A percentile compares a stretch with the other conserved stretches of the same genome.
phyloP scores from a whole-genome alignment of 352 stramenopile genomes.

The Phytopythium kandeliae region DNA sequence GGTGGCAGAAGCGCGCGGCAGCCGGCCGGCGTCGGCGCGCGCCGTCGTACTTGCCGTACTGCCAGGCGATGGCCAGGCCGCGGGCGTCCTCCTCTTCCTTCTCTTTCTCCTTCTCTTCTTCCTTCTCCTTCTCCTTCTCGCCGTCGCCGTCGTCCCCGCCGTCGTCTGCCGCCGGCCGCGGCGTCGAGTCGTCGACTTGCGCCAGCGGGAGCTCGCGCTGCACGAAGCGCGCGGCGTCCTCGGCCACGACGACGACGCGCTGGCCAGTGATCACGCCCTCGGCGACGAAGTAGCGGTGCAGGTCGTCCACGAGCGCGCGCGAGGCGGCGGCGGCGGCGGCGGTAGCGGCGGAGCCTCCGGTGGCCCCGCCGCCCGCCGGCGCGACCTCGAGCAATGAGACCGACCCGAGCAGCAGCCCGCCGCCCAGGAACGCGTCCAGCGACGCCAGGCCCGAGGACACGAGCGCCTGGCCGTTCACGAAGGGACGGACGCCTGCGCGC shows the following conservation, averaged over 20 bases:
- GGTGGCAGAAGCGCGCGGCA: conserved; percentile 58
- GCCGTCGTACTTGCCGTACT: conserved; percentile 62
- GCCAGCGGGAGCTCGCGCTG: conserved; percentile 42
- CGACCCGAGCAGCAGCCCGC: conserved; percentile 45
- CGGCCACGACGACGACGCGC: conserved; percentile 23
- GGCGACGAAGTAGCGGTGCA: conserved; percentile 62
- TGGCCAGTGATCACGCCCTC: conserved; percentile 47
- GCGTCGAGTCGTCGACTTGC: no score
- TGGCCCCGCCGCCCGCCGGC: conserved; percentile 7
- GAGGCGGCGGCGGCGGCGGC: no score
- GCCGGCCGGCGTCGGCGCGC: not conserved
- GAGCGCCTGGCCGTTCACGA: conserved; percentile 62
- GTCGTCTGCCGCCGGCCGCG: conserved; percentile 44
- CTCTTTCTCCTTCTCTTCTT: conserved; percentile 10
- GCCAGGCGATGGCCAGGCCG: conserved; percentile 75
- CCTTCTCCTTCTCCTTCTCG: conserved; percentile 3
- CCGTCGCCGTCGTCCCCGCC: no score
- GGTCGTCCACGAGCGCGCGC: conserved; percentile 31
- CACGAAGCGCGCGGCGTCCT: conserved; percentile 34
- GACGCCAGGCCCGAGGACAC: conserved; percentile 46
- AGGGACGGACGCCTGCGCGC: conserved; percentile 50
- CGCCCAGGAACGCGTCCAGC: conserved; percentile 48
- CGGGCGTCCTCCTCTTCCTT: no score
- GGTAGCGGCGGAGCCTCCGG: not conserved
- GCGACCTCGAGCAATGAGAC: conserved; percentile 42